A percentile compares a stretch with the other conserved stretches of the same genome.
Evolutionary conservation across 345 rosid species (phyloP).

Genomic region (Xanthoceras sorbifolium): DNA sequence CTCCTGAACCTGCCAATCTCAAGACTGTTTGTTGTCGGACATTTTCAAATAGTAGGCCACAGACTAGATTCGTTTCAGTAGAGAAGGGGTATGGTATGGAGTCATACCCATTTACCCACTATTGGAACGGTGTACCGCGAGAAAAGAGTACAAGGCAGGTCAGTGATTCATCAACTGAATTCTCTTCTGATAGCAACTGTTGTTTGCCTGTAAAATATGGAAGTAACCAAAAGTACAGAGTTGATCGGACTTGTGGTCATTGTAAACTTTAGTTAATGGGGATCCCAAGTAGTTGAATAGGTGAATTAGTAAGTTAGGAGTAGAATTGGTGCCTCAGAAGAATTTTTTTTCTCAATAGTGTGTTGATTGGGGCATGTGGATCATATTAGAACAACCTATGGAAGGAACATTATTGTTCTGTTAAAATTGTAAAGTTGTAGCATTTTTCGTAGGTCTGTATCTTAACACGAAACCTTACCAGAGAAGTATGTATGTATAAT

Average conservation of each 20-base stretch:
- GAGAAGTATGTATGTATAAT: neutral
- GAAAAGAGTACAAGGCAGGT: conserved; percentile 31
- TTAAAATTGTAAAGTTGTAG: conserved; percentile 20
- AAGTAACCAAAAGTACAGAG: conserved; percentile 38
- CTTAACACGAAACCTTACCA: neutral
- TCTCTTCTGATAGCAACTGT: conserved; percentile 30
- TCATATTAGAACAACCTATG: conserved; percentile 17
- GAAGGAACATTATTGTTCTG: conserved; percentile 24
- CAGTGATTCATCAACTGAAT: conserved; percentile 29
- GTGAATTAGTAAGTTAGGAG: conserved; percentile 26
- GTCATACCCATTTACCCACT: conserved; percentile 37
- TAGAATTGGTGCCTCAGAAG: conserved; percentile 28
- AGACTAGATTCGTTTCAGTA: conserved; percentile 52
- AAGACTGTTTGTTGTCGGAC: conserved; percentile 60
- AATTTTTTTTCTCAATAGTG: conserved; percentile 33
- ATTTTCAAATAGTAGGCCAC: conserved; percentile 48
- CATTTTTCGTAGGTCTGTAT: conserved; percentile 5
- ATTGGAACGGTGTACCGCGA: conserved; percentile 15
- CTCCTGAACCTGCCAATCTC: conserved; percentile 40
- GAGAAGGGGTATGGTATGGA: conserved; percentile 47
- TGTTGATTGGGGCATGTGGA: conserved; percentile 34
- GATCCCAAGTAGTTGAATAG: conserved; percentile 25
- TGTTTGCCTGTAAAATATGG: conserved; percentile 46
- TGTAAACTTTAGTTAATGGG: conserved; percentile 31
- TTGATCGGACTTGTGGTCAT: conserved; percentile 44